Conservation (phyloP, 2,329 filamentous ascomycete genomes). For the Phoma sp. region DNA sequence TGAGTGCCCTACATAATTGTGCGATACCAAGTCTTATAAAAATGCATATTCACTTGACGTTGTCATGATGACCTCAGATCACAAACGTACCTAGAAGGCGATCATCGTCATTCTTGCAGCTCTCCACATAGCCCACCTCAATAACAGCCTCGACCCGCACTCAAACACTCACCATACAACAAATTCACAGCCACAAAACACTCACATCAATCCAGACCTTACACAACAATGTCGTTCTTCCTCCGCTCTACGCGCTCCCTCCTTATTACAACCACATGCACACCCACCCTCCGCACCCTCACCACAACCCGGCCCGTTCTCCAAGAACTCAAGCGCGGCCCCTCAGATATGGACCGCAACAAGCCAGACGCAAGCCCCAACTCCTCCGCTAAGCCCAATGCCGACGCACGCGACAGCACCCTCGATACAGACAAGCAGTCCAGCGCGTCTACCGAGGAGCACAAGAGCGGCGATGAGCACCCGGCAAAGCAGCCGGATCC, state of each 20-base stretch:
- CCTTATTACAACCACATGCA: background rate
- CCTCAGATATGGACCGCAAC: slow-evolving; percentile 23
- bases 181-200: background rate
- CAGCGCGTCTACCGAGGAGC: slow-evolving; percentile 35
- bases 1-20: background rate
- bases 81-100: slow-evolving; percentile 1
- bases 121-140: background rate
- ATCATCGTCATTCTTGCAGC: slow-evolving; percentile 2
- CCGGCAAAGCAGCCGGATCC: slow-evolving; percentile 48
- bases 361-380: slow-evolving; percentile 25
- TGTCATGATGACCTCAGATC: slow-evolving; percentile 29
- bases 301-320: slow-evolving; percentile 9
- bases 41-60: background rate
- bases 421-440: slow-evolving; percentile 41
- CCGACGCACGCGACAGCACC: slow-evolving; percentile 29
- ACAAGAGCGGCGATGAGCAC: slow-evolving; percentile 41
- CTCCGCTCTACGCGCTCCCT: background rate
- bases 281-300: slow-evolving; percentile 6
- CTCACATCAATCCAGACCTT: background rate
- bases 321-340: slow-evolving; percentile 25
- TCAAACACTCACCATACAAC: background rate
- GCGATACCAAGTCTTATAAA: background rate
- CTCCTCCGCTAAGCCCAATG: slow-evolving; percentile 30
- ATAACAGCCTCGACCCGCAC: background rate
- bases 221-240: slow-evolving; percentile 10